Base-by-base conservation (phyloP, 805 yeast species). In the Candida ficus region DNA sequence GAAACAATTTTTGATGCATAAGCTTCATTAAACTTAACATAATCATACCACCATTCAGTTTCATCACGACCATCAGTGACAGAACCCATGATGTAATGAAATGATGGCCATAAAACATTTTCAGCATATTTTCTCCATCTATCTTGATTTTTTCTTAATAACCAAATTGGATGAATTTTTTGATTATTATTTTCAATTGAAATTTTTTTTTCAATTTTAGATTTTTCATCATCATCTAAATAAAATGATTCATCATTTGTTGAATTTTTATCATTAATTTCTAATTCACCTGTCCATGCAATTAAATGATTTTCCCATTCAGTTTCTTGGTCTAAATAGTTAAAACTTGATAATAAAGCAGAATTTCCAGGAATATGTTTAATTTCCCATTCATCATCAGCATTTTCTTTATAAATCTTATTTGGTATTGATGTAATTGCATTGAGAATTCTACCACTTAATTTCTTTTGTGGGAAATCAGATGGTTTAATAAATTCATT, bases 251-350 rank as follows among this genome's bases (percentile, higher is more conserved):
- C 90, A 28, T 70, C 78, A 8, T 22, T 33, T 7, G 33, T 14
- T 10, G 40, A 36, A 11, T 33, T 42, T 37, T 45, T 49, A 41
- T 45, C 46, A 20, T 45, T 35, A 30, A 49, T 50, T 29, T 43
- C 47, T 45, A 93, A 68, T 61, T 89, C 98, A 34, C 99, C 99
- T 0, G 97, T 85, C 99, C 99, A 93, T 1, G 88, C 97, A 38
- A 93, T 79, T 37, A 87, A 64, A 49, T 88, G 86, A 34, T 90
- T 81, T 46, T 89, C 95, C 93, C 96, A 91, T 18, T 79, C 75
- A 0, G 90, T 75, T 34, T 78, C 76, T 42, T 75, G 75, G 37
- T 68, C 70, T 38, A 89, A 64, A 54, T 75, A 80, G 44, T 74
- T 71, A 45, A 85, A 75, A 14, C 95, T 78, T 4, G 95, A 80